Conservation (phyloP, 371 early-diverging fungal genomes). For the Parasitella parasitica region DNA sequence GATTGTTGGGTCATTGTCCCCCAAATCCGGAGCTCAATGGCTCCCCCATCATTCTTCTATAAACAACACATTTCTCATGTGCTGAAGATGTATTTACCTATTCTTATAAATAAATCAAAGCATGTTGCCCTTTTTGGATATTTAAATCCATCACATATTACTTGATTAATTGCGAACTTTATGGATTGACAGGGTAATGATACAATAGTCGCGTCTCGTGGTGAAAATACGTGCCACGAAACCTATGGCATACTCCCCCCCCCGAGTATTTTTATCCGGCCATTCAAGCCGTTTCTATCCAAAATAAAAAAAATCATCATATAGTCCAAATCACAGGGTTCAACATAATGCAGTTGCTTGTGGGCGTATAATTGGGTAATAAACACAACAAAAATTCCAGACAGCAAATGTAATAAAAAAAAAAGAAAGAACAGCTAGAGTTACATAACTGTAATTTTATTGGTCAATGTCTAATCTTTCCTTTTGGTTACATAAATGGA, state of each 20-base stretch:
- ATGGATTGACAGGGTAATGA: too few relatives aligned
- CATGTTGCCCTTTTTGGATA: too few relatives aligned
- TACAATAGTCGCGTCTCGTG: too few relatives aligned
- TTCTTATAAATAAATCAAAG: too few relatives aligned
- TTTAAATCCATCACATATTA: too few relatives aligned
- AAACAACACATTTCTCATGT: too few relatives aligned
- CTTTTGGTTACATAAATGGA: constrained; percentile 13
- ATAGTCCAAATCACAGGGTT: neutral
- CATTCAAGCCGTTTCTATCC: neutral
- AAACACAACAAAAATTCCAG: too few relatives aligned
- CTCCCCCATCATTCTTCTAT: neutral
- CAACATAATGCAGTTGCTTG: neutral
- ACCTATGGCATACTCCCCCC: neutral
- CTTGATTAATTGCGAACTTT: too few relatives aligned
- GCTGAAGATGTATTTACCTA: too few relatives aligned
- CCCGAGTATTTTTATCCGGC: neutral
- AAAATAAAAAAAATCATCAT: neutral
- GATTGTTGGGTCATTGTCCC: neutral
- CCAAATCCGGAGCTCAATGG: neutral
- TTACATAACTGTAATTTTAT: neutral
- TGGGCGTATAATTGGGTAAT: neutral
- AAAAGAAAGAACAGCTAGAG: neutral
- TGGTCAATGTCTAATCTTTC: constrained; percentile 1
- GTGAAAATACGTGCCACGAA: neutral
- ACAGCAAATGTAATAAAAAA: neutral